phyloP scores from a whole-genome alignment of 495 filamentous ascomycete species.

The Pyrenula aspistea region DNA sequence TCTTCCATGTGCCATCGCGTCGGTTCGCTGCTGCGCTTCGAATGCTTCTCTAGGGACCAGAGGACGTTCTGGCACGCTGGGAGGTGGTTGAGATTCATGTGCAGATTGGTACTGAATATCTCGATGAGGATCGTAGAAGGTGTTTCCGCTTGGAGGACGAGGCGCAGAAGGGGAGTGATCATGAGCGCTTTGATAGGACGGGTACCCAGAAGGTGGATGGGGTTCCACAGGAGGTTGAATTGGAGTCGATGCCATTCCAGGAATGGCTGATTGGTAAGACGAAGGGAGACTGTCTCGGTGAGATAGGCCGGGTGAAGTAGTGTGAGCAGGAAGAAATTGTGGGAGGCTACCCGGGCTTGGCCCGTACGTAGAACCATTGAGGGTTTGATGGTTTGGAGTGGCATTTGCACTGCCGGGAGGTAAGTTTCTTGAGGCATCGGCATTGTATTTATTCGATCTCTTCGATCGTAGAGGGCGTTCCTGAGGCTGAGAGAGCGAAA shows the following conservation, averaged over 20 bases:
- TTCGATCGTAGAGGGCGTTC: conserved; percentile 86
- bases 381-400: neutral
- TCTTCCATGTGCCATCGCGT: neutral
- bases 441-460: conserved; percentile 48
- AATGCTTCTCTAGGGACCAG: neutral
- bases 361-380: neutral
- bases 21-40: neutral
- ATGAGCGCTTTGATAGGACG: neutral
- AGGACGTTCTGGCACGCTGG: neutral
- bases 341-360: neutral
- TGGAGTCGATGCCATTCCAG: neutral
- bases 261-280: neutral
- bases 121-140: neutral
- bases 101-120: neutral
- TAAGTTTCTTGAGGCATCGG: neutral
- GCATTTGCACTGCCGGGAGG: neutral
- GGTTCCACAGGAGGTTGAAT: neutral
- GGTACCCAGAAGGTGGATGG: neutral
- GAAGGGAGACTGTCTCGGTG: neutral
- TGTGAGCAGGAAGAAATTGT: neutral
- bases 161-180: neutral
- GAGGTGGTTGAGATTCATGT: neutral
- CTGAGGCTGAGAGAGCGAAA: conserved; percentile 49
- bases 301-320: neutral
- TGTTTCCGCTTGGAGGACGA: neutral